Evolutionary conservation across 1,139 yeast genomes (phyloP).

Genomic region (Candida smagusa): DNA sequence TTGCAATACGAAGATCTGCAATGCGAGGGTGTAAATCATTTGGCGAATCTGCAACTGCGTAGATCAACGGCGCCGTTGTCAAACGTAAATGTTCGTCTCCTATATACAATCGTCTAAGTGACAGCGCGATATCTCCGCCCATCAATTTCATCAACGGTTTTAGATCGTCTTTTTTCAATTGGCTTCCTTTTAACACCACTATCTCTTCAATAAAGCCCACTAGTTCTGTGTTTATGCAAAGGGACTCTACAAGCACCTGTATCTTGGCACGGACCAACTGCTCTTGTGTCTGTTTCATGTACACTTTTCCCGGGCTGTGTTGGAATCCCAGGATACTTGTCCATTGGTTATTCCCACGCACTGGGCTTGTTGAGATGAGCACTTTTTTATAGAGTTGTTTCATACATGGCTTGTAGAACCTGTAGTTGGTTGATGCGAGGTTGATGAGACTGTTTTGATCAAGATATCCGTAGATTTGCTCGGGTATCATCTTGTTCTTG

Average conservation of each 20-base stretch:
- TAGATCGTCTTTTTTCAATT: conserved; percentile 7
- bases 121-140: conserved; percentile 1
- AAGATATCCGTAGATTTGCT: conserved; percentile 14
- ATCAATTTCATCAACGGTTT: conserved; percentile 8
- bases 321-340: conserved; percentile 22
- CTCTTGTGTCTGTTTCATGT: conserved; percentile 10
- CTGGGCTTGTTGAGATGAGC: conserved; percentile 22
- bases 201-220: conserved; percentile 21
- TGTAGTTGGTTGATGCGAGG: conserved; percentile 36
- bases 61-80: not conserved
- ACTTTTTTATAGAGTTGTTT: conserved; percentile 28
- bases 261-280: conserved; percentile 31
- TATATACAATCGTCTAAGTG: conserved; percentile 14
- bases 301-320: conserved; percentile 9
- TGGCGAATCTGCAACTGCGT: not conserved
- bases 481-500: not conserved
- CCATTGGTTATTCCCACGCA: conserved; percentile 12
- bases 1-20: conserved; percentile 2
- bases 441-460: conserved; percentile 34
- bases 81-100: conserved; percentile 14
- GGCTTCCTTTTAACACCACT: conserved; percentile 11
- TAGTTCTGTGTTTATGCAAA: conserved; percentile 28
- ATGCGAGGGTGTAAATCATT: not conserved
- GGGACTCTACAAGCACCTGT: conserved; percentile 22
- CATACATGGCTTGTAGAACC: conserved; percentile 35